Base-by-base conservation (phyloP, 768 basidiomycete species). In the Suillus clintonianus region DNA sequence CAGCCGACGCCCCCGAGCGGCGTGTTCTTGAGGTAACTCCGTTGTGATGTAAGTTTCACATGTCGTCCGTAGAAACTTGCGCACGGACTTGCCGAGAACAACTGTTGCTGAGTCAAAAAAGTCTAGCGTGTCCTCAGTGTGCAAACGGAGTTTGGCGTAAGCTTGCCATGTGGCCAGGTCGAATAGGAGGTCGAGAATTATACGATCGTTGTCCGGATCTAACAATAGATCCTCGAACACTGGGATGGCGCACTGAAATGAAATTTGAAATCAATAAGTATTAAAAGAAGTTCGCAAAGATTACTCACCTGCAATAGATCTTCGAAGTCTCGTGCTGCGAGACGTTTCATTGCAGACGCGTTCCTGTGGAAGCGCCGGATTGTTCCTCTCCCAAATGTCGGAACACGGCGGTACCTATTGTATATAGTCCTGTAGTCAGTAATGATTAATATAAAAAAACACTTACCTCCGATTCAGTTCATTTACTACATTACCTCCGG, bases 201-300 rank as follows among this genome's bases (percentile, higher is more conserved):
- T 61, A 73, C 61, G 3, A 1, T 48, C 14, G 2, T 48, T 24
- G 51, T 76, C 63, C 0, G 48, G 62, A n/a, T 70, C 66, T 8
- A 68, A 65, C 2, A 80, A 67, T 0, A 82, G 72, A 5, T 72
- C 78, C 15, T 81, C 76, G 48, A 80, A 78, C 13, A 71, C 75
- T 2, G 80, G 78, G 8, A 79, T 66, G 0, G 74, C 67, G 47
- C 76, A 76, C 78, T 79, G 58, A 30, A 24, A 17, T 53, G 22
- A 24, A 58, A 47, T 62, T 22, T 55, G 5, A 42, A 43, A 41
- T 55, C 5, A 41, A 7, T 19, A n/a, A n/a, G n/a, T 43, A 37
- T 13, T 15, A 41, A 41, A 41, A 15, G 36, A 54, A 43, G 9
- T 30, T 24, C 22, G 36, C 5, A n/a, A 39, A 8, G 10, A 36